Evolutionary conservation across 441 rosid species (phyloP).

Genomic region (Syzygium syzygioides): DNA sequence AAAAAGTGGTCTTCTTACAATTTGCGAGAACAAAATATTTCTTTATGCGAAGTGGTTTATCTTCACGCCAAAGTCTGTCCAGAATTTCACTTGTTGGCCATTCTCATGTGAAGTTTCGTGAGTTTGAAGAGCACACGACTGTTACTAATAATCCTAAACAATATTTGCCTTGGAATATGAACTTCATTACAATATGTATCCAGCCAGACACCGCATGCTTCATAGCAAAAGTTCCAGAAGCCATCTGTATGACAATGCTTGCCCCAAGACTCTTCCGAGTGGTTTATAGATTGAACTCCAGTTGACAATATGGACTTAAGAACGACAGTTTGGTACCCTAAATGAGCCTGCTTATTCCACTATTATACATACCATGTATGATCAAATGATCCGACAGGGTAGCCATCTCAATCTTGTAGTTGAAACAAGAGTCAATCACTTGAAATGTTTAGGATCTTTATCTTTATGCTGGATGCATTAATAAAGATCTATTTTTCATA

Average conservation of each 20-base stretch:
- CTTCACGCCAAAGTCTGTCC: not conserved
- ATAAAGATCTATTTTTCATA: not conserved
- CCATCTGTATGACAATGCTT: not conserved
- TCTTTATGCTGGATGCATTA: not conserved
- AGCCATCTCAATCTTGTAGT: not conserved
- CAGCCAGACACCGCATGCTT: not conserved
- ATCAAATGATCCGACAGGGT: not conserved
- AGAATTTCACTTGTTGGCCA: not conserved
- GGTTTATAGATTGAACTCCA: not conserved
- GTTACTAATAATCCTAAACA: not conserved
- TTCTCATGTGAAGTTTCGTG: not conserved
- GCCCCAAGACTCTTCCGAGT: not conserved
- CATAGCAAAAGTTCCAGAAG: not conserved
- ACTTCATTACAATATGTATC: not conserved
- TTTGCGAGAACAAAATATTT: not conserved
- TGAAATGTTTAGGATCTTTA: not conserved
- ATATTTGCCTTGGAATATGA: not conserved
- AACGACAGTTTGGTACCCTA: not conserved
- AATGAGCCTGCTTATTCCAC: not conserved
- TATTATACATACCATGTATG: not conserved
- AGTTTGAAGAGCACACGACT: not conserved
- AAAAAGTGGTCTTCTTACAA: not conserved
- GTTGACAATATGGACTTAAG: not conserved
- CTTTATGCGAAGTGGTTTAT: not conserved
- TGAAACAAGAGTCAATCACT: not conserved